These are phyloP conservation scores for Stemphylium vesicarium DNA, from an alignment of 2,329 filamentous ascomycete genomes.

Conservation along the genomic window DNA sequence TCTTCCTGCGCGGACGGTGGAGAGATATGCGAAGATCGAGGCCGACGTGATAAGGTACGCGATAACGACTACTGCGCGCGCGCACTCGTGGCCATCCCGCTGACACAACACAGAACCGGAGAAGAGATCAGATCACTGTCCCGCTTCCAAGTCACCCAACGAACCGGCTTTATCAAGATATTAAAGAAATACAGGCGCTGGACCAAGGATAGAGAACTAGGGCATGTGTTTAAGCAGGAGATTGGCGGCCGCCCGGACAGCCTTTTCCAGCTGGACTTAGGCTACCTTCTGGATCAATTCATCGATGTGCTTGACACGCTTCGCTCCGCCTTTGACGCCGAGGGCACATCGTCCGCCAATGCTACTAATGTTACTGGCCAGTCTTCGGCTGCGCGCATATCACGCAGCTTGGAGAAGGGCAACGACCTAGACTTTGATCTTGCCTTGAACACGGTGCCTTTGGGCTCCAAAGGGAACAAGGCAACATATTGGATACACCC, in stretches of 20 bases:
- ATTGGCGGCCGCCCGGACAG: slow-evolving; percentile 71
- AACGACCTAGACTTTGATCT: slow-evolving; percentile 58
- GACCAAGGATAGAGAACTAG: slow-evolving; percentile 74
- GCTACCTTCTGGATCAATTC: slow-evolving; percentile 57
- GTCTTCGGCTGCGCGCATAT: slow-evolving; percentile 45
- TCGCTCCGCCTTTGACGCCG: slow-evolving; percentile 52
- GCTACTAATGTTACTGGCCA: slow-evolving; percentile 23
- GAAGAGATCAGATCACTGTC: slow-evolving; percentile 74
- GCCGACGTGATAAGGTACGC: slow-evolving; percentile 56
- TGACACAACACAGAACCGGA: slow-evolving; percentile 59
- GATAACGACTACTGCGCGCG: neutral
- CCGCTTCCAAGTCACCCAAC: slow-evolving; percentile 76
- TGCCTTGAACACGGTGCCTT: slow-evolving; percentile 54
- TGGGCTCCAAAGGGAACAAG: slow-evolving; percentile 54
- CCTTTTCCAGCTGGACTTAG: slow-evolving; percentile 72
- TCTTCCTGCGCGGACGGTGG: slow-evolving; percentile 54
- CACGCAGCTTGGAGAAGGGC: slow-evolving; percentile 48
- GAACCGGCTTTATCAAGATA: slow-evolving; percentile 80
- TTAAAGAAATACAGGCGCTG: slow-evolving; percentile 90
- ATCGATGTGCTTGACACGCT: slow-evolving; percentile 55
- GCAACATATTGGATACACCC: slow-evolving; percentile 62
- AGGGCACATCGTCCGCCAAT: slow-evolving; percentile 21
- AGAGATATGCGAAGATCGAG: slow-evolving; percentile 59
- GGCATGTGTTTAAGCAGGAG: slow-evolving; percentile 69
- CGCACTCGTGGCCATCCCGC: neutral